phyloP scores from a whole-genome alignment of 2,329 filamentous ascomycete genomes.

The Exophiala viscosa region DNA sequence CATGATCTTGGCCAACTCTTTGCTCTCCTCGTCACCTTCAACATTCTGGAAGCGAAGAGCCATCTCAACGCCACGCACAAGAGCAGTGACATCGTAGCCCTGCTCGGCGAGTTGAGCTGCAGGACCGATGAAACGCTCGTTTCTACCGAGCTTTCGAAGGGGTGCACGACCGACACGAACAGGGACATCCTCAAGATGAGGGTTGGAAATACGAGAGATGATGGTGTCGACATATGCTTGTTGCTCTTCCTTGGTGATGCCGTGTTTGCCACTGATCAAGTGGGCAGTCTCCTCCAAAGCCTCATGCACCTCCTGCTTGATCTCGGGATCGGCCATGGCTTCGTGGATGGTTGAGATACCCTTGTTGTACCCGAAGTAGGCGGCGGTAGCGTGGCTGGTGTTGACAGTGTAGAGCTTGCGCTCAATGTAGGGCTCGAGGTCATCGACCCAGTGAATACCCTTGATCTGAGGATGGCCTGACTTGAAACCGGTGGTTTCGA shows the following conservation, averaged over 20 bases:
- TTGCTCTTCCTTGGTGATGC: slow-evolving; percentile 71
- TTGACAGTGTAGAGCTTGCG: slow-evolving; percentile 99
- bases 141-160: slow-evolving; percentile 86
- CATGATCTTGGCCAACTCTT: slow-evolving; percentile 81
- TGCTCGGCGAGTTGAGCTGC: slow-evolving; percentile 83
- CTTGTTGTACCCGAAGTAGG: slow-evolving; percentile 87
- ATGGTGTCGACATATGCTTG: slow-evolving; percentile 87
- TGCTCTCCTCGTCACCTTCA: slow-evolving; percentile 83
- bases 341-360: slow-evolving; percentile 88
- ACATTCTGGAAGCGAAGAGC: slow-evolving; percentile 94
- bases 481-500: slow-evolving; percentile 81
- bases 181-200: slow-evolving; percentile 71
- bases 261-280: slow-evolving; percentile 83
- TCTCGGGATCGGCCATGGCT: slow-evolving; percentile 73
- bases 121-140: slow-evolving; percentile 93
- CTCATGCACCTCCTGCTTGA: slow-evolving; percentile 73
- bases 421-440: slow-evolving; percentile 94
- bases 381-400: slow-evolving; percentile 92
- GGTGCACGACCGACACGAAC: slow-evolving; percentile 94
- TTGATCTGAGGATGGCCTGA: slow-evolving; percentile 69
- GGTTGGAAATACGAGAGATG: slow-evolving; percentile 88
- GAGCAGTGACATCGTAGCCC: slow-evolving; percentile 65
- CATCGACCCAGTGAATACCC: slow-evolving; percentile 87
- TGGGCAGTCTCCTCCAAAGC: slow-evolving; percentile 81
- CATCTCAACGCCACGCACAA: slow-evolving; percentile 84